Percentiles rank a stretch among this genome's conserved stretches.
phyloP scores from a whole-genome alignment of 257 asterid species.

The Penstemon eatonii region DNA sequence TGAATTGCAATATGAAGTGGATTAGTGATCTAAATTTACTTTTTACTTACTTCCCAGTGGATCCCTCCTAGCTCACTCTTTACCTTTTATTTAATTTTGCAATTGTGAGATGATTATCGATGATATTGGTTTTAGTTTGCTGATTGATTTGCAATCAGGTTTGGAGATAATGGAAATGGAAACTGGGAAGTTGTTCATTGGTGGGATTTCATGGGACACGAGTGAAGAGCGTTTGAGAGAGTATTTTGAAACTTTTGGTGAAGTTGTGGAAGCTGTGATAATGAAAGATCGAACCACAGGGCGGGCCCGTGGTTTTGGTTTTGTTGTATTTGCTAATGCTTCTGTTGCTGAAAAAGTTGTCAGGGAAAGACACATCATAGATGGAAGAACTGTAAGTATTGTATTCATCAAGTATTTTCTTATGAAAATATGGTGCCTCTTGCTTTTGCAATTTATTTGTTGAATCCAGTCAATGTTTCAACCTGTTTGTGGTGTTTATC shows the following conservation, averaged over 20 bases:
- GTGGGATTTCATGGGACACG: conserved; percentile 99
- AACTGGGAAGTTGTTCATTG: conserved; percentile 76
- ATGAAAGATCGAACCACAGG: conserved; percentile 95
- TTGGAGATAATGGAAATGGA: conserved; percentile 78
- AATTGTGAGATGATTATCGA: too few relatives aligned
- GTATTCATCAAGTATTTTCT: conserved; percentile 21
- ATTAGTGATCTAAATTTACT: conserved; percentile 33
- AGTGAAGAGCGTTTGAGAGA: conserved; percentile 77
- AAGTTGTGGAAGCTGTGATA: conserved; percentile 80
- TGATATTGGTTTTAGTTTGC: conserved; percentile 22
- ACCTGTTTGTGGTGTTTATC: conserved; percentile 16
- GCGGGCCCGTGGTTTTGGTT: conserved; percentile 96
- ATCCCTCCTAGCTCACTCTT: conserved; percentile 35
- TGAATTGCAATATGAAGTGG: conserved; percentile 16
- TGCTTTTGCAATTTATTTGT: conserved; percentile 2
- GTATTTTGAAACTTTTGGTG: conserved; percentile 80
- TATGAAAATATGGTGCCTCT: conserved; percentile 9
- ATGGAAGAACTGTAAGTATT: conserved; percentile 84
- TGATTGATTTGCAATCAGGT: conserved; percentile 33
- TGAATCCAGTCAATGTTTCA: not conserved
- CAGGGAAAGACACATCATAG: conserved; percentile 75
- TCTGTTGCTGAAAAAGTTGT: conserved; percentile 83
- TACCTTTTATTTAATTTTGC: not conserved
- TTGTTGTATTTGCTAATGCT: conserved; percentile 79
- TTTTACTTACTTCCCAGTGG: conserved; percentile 29